phyloP scores from a whole-genome alignment of 805 yeast genomes.

The Candida maris region DNA sequence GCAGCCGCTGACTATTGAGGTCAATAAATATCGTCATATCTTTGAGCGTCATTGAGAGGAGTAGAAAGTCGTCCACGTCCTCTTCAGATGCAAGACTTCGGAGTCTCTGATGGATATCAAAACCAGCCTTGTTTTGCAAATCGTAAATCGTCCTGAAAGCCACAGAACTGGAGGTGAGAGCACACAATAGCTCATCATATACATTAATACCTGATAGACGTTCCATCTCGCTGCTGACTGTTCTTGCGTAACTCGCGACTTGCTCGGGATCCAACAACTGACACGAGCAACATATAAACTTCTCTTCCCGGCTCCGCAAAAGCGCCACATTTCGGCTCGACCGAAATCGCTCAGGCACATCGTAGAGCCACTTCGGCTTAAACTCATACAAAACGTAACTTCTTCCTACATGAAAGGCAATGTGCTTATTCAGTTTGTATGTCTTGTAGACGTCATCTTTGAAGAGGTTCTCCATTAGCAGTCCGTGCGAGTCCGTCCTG shows the following conservation, averaged over 20 bases:
- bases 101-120: conserved; percentile 31
- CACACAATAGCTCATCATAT: conserved; percentile 2
- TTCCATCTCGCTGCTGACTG: conserved; percentile 15
- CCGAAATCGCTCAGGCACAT: conserved; percentile 26
- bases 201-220: conserved; percentile 1
- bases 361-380: conserved; percentile 52
- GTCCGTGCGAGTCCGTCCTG: conserved; percentile 19
- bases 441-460: not conserved
- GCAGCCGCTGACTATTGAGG: conserved; percentile 25
- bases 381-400: conserved; percentile 35
- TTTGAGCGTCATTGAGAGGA: conserved; percentile 47
- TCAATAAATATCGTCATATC: conserved; percentile 49
- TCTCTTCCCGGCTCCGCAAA: conserved; percentile 28
- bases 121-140: conserved; percentile 34
- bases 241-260: conserved; percentile 34
- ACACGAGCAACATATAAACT: conserved; percentile 38
- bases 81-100: conserved; percentile 28
- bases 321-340: conserved; percentile 47
- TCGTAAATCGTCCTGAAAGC: conserved; percentile 19
- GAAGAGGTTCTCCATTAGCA: conserved; percentile 28
- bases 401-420: conserved; percentile 16
- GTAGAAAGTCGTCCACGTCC: conserved; percentile 41
- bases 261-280: conserved; percentile 33
- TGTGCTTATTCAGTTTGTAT: conserved; percentile 25
- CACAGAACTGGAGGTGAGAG: conserved; percentile 8